These are phyloP conservation scores for Cyberlindnera samutprakarnensis DNA, from an alignment of 805 yeast genomes.

Conservation along the genomic window DNA sequence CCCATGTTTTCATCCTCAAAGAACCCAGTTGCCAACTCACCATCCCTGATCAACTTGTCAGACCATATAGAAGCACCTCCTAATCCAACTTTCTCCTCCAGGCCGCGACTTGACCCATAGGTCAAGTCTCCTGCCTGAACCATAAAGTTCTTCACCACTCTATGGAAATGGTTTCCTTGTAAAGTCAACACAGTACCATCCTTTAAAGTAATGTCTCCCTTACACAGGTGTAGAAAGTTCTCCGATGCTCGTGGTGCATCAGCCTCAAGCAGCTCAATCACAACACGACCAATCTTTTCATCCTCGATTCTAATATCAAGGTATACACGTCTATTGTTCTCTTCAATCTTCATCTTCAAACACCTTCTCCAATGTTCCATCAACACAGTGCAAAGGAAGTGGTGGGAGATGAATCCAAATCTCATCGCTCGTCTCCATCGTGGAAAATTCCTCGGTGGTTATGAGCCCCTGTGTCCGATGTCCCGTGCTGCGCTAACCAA, in stretches of 20 bases:
- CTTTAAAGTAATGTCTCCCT: slow-evolving; percentile 22
- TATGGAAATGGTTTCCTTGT: slow-evolving; percentile 45
- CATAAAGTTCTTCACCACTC: slow-evolving; percentile 62
- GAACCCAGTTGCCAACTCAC: slow-evolving; percentile 23
- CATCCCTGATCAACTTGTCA: slow-evolving; percentile 13
- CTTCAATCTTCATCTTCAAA: slow-evolving; percentile 12
- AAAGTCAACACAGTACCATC: slow-evolving; percentile 26
- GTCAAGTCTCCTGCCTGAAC: slow-evolving; percentile 60
- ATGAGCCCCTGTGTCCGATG: too few species aligned
- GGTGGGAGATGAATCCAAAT: too few species aligned
- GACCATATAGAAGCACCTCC: slow-evolving; percentile 41
- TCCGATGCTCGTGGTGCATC: slow-evolving; percentile 50
- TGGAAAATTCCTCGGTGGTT: too few species aligned
- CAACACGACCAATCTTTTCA: slow-evolving; percentile 48
- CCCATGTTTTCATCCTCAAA: slow-evolving; percentile 54
- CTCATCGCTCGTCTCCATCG: too few species aligned
- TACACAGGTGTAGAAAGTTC: slow-evolving; percentile 44
- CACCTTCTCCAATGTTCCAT: too few species aligned
- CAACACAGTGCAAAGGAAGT: too few species aligned
- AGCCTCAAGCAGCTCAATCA: slow-evolving; percentile 39
- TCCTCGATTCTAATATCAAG: slow-evolving; percentile 46
- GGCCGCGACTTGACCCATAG: slow-evolving; percentile 28
- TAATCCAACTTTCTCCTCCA: slow-evolving; percentile 24
- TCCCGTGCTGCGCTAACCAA: too few species aligned
- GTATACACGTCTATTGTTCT: slow-evolving; percentile 21